Evolutionary conservation across 805 yeast species (phyloP), one percentile per base, ranked within the genome.

Genomic region (Zygosaccharomyces kombuchaensis): DNA sequence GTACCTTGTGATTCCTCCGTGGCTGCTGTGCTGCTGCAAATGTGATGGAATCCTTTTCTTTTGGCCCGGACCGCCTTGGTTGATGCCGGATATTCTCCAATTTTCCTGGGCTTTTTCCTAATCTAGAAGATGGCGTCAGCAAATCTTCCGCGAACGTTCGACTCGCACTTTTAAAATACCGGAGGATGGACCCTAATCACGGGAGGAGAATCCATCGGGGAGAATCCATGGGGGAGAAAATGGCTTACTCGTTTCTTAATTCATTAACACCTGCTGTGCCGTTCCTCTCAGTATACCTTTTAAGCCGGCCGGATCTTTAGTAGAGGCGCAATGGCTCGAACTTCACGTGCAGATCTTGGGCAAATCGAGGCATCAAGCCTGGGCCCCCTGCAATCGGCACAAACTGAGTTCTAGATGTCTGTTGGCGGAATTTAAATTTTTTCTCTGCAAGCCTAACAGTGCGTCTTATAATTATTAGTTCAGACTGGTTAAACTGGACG

Each of bases 401-500:
- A 25, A 19, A 14, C 34, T 13, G 29, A 17, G 34, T 38, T 38
- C 41, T 38, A 38, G 41, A 38, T 38, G 41, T 27, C 22, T 17
- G 16, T 26, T 27, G 25, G 9, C 25, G 41, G 22, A 13, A 12
- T n/a, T 29, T 12, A 29, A 29, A 29, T 10, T 12, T 12, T 29
- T 29, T 29, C 16, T 38, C 34, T 12, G 34, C 19, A n/a, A 27
- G 10, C 17, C n/a, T 21, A 31, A 12, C 12, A 7, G 34, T 12
- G 16, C 25, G 17, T 26, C 25, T 38, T 31, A 9, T 36, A 10
- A 14, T 27, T 31, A 34, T 31, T 30, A 27, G 9, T 22, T 13
- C 27, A 9, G 22, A 27, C 34, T 9, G 19, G 17, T 13, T 27
- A 16, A 26, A 9, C 34, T 16, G 21, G 10, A 27, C 25, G 29